Base-by-base conservation (phyloP, 2,329 filamentous ascomycete genomes). In the Phialophora expanda region DNA sequence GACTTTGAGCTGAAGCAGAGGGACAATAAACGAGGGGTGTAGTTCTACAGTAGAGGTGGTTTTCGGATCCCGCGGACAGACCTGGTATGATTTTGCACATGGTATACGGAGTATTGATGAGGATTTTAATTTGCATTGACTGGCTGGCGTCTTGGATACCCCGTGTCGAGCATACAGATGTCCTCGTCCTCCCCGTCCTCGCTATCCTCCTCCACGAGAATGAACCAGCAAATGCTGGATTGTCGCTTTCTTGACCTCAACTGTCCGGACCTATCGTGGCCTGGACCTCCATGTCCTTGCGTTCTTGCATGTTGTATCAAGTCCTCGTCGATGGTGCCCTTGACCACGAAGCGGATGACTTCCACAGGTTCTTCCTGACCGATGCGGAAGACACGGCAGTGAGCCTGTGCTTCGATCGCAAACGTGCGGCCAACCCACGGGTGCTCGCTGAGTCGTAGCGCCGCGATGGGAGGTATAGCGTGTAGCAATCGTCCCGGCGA, bases 361-460 rank as follows among this genome's bases (percentile, higher is more conserved):
- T 85, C 78, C 0, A 88, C 88, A 38, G 85, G 78, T 50, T 88
- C 84, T 0, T 73, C 67, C 68, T 94, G 90, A 0, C 89, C 89
- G 2, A 88, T 86, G 32, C 65, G 63, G 32, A 70, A 71, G 1
- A 56, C 66, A 72, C 75, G 50, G 71, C 78, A 78, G 46, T 83
- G 82, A 0, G 85, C 88, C 71, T 92, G 90, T n/a, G 86, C 78
- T 70, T 92, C 88, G 0, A 81, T 75, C 0, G 82, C 79, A n/a
- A n/a, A n/a, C n/a, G n/a, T n/a, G n/a, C n/a, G n/a, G n/a, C n/a
- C n/a, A n/a, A n/a, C n/a, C n/a, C n/a, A n/a, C n/a, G n/a, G n/a
- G n/a, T n/a, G n/a, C n/a, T n/a, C n/a, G n/a, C n/a, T n/a, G n/a
- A n/a, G n/a, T n/a, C n/a, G n/a, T n/a, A n/a, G n/a, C n/a, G n/a